Evolutionary conservation across 805 yeast genomes (phyloP), one percentile per base, ranked within the genome.

Genomic region (Komagataella kurtzmanii): DNA sequence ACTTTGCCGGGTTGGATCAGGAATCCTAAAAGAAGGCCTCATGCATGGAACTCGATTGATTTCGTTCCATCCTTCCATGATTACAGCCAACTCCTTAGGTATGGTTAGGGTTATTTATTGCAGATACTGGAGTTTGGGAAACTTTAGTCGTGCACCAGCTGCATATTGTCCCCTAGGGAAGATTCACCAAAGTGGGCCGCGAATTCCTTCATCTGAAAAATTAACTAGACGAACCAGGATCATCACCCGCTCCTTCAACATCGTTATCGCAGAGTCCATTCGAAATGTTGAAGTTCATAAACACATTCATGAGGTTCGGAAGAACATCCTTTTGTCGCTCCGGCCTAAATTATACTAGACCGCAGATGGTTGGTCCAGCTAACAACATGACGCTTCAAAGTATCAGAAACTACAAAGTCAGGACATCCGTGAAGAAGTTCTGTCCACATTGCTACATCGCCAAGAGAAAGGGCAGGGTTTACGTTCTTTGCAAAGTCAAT

Each of bases 401-500:
- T 10, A 7, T 45, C 14, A 80, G 97, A 67, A 83, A 89, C 3
- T 89, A 91, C 76, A 91, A 91, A 66, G 95, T 89, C 48, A 82
- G 91, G 67, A 81, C 97, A 4, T 79, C 98, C 0, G 95, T 93
- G 52, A 90, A 90, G 73, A 93, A 87, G 73, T 85, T 88, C 69
- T 93, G 99, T 67, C 75, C 83, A 44, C 93, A 88, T 65, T 93
- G 99, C 66, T 85, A 84, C 59, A 79, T 88, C 68, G 97, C 93
- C 8, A 85, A 95, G 69, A 84, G 98, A 68, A 93, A 90, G 70
- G 99, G 99, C 46, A 77, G 93, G 61, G 91, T 90, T 10, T 88
- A 88, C 57, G 96, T 93, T 45, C 83, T 87, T 64, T 91, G 99
- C 75, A 93, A 90, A 66, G 75, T 93, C 49, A 88, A 90, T 65